phyloP scores from a whole-genome alignment of 1,284 basidiomycete genomes.

The Mycena sp. region DNA sequence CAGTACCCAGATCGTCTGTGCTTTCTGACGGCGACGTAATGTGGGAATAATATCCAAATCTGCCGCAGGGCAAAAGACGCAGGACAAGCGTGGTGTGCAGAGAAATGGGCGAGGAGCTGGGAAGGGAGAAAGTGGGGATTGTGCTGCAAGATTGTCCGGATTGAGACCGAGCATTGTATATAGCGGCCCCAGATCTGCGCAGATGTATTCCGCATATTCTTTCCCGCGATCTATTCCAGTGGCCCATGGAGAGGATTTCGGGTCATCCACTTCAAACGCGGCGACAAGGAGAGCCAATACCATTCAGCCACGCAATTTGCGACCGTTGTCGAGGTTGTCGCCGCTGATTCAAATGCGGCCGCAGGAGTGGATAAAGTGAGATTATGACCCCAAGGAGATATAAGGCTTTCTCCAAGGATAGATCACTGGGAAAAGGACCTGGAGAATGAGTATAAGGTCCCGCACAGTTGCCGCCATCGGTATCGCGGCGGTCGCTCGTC shows the following conservation, averaged over 20 bases:
- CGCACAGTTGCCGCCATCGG: not conserved
- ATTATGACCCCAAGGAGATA: not conserved
- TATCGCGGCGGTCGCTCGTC: too few species aligned
- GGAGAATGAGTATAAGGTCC: not conserved
- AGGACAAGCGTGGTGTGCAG: not conserved
- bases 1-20: not conserved
- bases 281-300: not conserved
- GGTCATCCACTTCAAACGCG: too few species aligned
- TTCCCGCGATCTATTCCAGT: not conserved
- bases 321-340: not conserved
- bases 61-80: not conserved
- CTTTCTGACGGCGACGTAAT: not conserved
- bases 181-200: not conserved
- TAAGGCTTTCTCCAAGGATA: not conserved
- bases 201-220: not conserved
- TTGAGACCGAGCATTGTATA: not conserved
- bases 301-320: not conserved
- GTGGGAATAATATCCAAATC: constrained; percentile 1
- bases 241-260: too few species aligned
- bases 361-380: not conserved
- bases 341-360: not conserved
- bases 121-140: not conserved
- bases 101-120: not conserved
- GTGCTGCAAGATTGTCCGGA: not conserved
- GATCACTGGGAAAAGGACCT: not conserved